Conservation (phyloP, 192 early-diverging fungal genomes). For the Coemansia sp. region DNA sequence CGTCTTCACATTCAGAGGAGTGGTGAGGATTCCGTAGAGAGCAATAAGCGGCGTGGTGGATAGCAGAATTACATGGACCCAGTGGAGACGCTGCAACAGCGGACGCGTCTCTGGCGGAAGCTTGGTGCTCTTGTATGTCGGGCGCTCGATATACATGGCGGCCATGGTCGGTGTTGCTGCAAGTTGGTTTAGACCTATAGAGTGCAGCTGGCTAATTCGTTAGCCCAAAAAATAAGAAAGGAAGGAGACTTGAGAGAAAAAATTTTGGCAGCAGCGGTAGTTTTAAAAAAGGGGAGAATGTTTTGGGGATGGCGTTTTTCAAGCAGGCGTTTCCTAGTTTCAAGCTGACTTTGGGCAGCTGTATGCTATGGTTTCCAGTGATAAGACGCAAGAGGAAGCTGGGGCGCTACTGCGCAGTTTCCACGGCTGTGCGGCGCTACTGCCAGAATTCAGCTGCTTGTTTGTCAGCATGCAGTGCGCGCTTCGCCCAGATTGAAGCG, state of each 20-base stretch:
- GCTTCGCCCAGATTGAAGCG: too few species aligned
- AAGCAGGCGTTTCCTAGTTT: not conserved
- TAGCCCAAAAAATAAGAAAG: too few species aligned
- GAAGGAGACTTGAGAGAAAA: too few species aligned
- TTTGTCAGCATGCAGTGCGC: too few species aligned
- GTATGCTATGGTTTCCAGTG: too few species aligned
- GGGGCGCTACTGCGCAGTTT: slow-evolving; percentile 1
- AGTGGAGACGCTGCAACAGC: slow-evolving; percentile 59
- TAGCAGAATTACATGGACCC: slow-evolving; percentile 67
- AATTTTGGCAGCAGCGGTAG: too few species aligned
- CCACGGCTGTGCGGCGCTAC: not conserved
- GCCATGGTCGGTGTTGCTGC: slow-evolving; percentile 16
- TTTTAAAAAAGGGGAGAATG: not conserved
- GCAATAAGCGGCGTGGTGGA: slow-evolving; percentile 72
- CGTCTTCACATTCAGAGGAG: slow-evolving; percentile 66
- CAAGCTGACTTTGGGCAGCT: too few species aligned
- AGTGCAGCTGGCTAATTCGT: not conserved
- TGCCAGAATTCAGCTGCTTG: too few species aligned
- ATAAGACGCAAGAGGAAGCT: too few species aligned
- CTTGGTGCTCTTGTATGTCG: slow-evolving; percentile 50
- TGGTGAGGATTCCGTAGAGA: slow-evolving; percentile 74
- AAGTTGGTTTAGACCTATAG: not conserved
- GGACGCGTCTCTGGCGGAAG: slow-evolving; percentile 40
- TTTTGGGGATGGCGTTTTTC: not conserved
- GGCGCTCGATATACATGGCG: slow-evolving; percentile 44